Evolutionary conservation across 768 basidiomycete species (phyloP).

Genomic region (Pleurotus giganteus): DNA sequence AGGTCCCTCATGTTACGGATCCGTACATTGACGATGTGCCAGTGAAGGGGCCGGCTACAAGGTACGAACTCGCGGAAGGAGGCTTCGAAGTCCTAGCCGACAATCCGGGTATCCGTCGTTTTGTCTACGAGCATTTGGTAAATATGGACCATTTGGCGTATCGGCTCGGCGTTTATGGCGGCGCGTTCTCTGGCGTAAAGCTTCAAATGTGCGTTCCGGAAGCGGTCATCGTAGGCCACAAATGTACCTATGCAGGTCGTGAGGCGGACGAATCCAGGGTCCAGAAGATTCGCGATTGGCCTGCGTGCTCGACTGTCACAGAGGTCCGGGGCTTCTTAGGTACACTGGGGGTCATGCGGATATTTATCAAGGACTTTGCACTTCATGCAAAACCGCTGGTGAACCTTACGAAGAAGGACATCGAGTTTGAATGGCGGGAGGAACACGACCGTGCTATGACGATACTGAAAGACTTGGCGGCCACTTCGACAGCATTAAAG

Average conservation of each 20-base stretch:
- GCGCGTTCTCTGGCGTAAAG: constrained; percentile 36
- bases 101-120: constrained; percentile 33
- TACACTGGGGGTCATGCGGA: constrained; percentile 20
- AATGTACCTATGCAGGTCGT: constrained; percentile 30
- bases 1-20: constrained; percentile 34
- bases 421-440: constrained; percentile 26
- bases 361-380: constrained; percentile 30
- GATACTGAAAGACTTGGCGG: constrained; percentile 19
- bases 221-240: constrained; percentile 33
- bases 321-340: constrained; percentile 31
- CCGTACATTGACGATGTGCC: constrained; percentile 40
- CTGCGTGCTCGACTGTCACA: constrained; percentile 14
- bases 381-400: constrained; percentile 18
- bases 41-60: constrained; percentile 28
- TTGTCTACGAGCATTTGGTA: constrained; percentile 37
- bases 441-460: constrained; percentile 20
- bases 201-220: constrained; percentile 23
- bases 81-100: constrained; percentile 31
- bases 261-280: constrained; percentile 20
- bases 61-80: constrained; percentile 26
- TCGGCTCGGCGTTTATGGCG: constrained; percentile 31
- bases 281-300: constrained; percentile 23
- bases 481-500: constrained; percentile 20
- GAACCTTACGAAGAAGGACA: constrained; percentile 23
- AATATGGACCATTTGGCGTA: constrained; percentile 35